Base-by-base conservation (phyloP, 495 filamentous ascomycete species). In the Tuber umbilicatum region DNA sequence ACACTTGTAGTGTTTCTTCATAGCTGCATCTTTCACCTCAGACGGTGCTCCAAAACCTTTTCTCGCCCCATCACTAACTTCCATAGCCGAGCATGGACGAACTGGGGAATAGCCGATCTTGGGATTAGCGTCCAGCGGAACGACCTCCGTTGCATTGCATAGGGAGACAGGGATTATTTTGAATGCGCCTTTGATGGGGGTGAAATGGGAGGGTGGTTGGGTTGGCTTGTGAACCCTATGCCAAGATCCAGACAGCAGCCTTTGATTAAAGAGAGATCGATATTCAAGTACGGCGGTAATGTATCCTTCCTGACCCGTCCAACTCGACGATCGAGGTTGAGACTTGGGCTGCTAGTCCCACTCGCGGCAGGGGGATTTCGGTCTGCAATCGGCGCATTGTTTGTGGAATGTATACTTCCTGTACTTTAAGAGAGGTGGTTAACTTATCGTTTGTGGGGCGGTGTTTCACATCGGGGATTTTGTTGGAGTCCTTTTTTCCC, bases 131-230 rank as follows among this genome's bases (percentile, higher is more conserved):
- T 73, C 31, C 39, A 43, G 39, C 77, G 77, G 77, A 78, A 74
- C 17, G 60, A 41, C 37, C 75, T 78, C 77, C 77, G 77, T 74
- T 78, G 77, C 75, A 73, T 73, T 77, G 70, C 76, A 72, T 73
- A 68, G 67, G 41, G 72, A 55, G 71, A 23, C 68, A 70, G 39
- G 76, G 74, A 37, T 38, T 73, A 37, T 64, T 64, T 55, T 76
- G 27, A 55, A n/a, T 55, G 50, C 50, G 14, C 23, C 2, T 27
- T 27, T 27, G 50, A 3, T 21, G n/a, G 50, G 50, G 50, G 23
- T 27, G 23, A 23, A 47, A 47, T 55, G 27, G 55, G 55, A n/a
- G 45, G 45, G 45, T 64, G 47, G 50, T 27, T 60, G 47, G 6
- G 23, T 27, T 47, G 21, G 47, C 21, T n/a, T 27, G 47, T 47